These are phyloP conservation scores for Cordyceps cateniannulata DNA, from an alignment of 2,329 filamentous ascomycete species.

Conservation along the genomic window DNA sequence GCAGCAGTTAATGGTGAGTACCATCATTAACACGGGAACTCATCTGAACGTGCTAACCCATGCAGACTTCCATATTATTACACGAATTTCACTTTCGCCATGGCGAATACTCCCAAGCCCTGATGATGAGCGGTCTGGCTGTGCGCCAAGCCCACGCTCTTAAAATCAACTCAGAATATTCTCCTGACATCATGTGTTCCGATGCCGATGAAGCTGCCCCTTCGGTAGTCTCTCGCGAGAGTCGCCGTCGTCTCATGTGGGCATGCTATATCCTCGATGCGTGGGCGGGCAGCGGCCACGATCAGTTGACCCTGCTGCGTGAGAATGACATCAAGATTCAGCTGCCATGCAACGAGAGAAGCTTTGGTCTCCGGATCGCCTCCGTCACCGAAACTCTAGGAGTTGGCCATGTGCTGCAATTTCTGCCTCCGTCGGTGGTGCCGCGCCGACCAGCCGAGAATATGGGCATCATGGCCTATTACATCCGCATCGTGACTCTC, in stretches of 20 bases:
- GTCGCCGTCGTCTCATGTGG: slow-evolving; percentile 35
- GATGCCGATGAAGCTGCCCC: slow-evolving; percentile 24
- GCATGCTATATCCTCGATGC: slow-evolving; percentile 36
- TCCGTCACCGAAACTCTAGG: slow-evolving; percentile 34
- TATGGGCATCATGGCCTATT: slow-evolving; percentile 39
- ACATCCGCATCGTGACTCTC: slow-evolving; percentile 34
- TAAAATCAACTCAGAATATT: slow-evolving; percentile 32
- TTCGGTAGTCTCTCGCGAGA: slow-evolving; percentile 31
- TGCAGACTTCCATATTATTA: slow-evolving; percentile 30
- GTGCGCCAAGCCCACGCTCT: slow-evolving; percentile 37
- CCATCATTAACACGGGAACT: neutral
- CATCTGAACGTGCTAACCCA: neutral
- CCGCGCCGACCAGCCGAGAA: slow-evolving; percentile 33
- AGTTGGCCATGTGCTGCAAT: slow-evolving; percentile 34
- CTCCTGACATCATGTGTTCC: slow-evolving; percentile 31
- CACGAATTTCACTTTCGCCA: slow-evolving; percentile 34
- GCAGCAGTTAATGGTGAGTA: slow-evolving; percentile 31
- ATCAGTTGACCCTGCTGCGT: slow-evolving; percentile 32
- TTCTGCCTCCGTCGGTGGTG: slow-evolving; percentile 32
- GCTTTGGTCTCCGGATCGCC: slow-evolving; percentile 34
- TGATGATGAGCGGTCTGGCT: slow-evolving; percentile 35
- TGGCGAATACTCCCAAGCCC: slow-evolving; percentile 33
- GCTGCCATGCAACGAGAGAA: slow-evolving; percentile 33
- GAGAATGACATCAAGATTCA: slow-evolving; percentile 37
- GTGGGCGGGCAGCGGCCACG: slow-evolving; percentile 33